A percentile compares a stretch with the other conserved stretches of the same genome.
Evolutionary conservation across 1,139 yeast genomes (phyloP).

Genomic region (Yamadazyma dushanensis): DNA sequence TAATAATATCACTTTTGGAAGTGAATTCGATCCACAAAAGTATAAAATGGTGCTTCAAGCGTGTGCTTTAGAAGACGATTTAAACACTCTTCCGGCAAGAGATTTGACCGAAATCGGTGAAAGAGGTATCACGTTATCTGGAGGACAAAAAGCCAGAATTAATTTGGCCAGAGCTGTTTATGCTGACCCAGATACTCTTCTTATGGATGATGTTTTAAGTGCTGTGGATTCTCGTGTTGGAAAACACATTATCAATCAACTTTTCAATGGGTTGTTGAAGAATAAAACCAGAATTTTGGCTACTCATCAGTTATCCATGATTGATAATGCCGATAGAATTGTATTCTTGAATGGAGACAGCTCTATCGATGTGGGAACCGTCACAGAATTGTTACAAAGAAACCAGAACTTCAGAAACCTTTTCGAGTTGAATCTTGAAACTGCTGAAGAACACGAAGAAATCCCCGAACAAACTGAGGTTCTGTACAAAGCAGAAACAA

Average conservation of each 20-base stretch:
- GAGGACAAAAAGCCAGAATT: conserved; percentile 51
- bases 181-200: conserved; percentile 37
- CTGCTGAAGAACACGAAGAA: conserved; percentile 18
- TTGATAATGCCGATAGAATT: conserved; percentile 42
- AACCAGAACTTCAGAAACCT: conserved; percentile 21
- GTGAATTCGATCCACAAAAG: conserved; percentile 23
- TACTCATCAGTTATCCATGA: conserved; percentile 47
- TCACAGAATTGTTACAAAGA: conserved; percentile 33
- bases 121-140: conserved; percentile 49
- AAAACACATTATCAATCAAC: conserved; percentile 41
- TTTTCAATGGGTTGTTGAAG: conserved; percentile 35
- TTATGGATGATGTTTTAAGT: conserved; percentile 48
- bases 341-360: conserved; percentile 45
- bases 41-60: conserved; percentile 34
- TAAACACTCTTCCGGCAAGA: conserved; percentile 41
- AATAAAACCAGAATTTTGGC: conserved; percentile 45
- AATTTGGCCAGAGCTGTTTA: conserved; percentile 49
- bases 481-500: conserved; percentile 2
- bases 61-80: conserved; percentile 39
- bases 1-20: conserved; percentile 40
- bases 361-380: conserved; percentile 35
- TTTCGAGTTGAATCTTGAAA: conserved; percentile 21
- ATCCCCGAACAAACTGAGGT: conserved; percentile 2
- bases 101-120: conserved; percentile 51
- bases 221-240: conserved; percentile 55